Evolutionary conservation across 2,329 filamentous ascomycete genomes (phyloP).

Genomic region (Epichloe gansuensis): DNA sequence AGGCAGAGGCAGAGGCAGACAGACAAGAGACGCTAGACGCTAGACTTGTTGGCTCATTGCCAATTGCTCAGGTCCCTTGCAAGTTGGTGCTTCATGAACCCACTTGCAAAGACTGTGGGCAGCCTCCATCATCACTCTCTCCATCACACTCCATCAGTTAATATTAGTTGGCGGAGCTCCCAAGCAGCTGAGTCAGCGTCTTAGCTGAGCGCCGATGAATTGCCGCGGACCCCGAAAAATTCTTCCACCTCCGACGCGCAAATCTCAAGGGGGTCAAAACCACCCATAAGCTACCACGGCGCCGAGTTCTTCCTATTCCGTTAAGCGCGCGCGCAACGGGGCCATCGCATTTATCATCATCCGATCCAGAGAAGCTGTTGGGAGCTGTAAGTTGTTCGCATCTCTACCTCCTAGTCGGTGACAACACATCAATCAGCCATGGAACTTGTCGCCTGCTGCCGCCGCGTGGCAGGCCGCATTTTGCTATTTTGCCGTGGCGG

Average conservation of each 20-base stretch:
- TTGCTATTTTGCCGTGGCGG: conserved; percentile 5
- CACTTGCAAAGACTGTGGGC: background rate
- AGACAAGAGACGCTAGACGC: background rate
- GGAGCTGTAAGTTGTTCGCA: conserved; percentile 22
- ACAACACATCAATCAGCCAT: conserved; percentile 7
- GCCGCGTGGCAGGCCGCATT: conserved; percentile 2
- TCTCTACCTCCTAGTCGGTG: conserved; percentile 1
- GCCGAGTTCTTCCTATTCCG: conserved; percentile 37
- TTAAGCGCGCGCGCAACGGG: conserved; percentile 19
- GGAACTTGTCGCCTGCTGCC: conserved; percentile 1
- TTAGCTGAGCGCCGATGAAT: conserved; percentile 1
- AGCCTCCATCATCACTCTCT: too few relatives aligned
- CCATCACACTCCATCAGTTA: too few relatives aligned
- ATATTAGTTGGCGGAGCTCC: background rate
- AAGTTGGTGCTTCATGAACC: background rate
- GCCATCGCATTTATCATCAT: conserved; percentile 32
- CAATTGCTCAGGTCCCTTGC: background rate
- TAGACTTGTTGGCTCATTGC: background rate
- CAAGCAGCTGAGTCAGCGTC: background rate
- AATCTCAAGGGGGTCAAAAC: conserved; percentile 18
- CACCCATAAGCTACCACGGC: conserved; percentile 19
- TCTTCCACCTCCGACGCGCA: conserved; percentile 22
- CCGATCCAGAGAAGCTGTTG: conserved; percentile 19
- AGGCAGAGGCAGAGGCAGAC: background rate
- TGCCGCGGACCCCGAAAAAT: conserved; percentile 20